phyloP scores from a whole-genome alignment of 1,139 yeast species.

The Geotrichum citri-aurantii region DNA sequence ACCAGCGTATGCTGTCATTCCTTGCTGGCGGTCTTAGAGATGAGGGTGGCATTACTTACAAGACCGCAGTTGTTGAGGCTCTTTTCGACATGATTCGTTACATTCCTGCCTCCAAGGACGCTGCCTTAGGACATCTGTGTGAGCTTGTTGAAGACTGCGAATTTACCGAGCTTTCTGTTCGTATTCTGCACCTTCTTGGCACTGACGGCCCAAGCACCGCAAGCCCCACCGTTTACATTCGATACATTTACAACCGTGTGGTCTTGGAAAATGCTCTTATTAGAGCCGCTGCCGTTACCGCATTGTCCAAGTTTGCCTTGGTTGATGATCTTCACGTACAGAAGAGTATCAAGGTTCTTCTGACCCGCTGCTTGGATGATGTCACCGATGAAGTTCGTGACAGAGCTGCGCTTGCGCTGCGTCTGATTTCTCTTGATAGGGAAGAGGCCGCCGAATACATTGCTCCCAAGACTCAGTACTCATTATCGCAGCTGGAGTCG shows the following conservation, averaged over 20 bases:
- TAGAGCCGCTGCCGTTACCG: constrained; percentile 91
- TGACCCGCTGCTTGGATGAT: constrained; percentile 81
- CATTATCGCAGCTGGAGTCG: constrained; percentile 69
- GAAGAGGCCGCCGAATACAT: constrained; percentile 49
- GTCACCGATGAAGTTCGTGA: constrained; percentile 97
- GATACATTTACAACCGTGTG: constrained; percentile 95
- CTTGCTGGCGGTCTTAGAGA: constrained; percentile 81
- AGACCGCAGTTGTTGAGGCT: constrained; percentile 85
- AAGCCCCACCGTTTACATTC: constrained; percentile 84
- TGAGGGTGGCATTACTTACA: constrained; percentile 80
- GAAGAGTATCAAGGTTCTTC: constrained; percentile 65
- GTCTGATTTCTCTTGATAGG: constrained; percentile 50
- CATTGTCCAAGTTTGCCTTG: constrained; percentile 85
- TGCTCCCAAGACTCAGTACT: constrained; percentile 63
- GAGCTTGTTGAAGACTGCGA: constrained; percentile 99
- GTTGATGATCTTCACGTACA: constrained; percentile 65
- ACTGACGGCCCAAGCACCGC: constrained; percentile 87
- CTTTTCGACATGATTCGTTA: constrained; percentile 84
- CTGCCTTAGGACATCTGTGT: constrained; percentile 82
- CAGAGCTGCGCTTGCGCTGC: constrained; percentile 83
- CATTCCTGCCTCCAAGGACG: constrained; percentile 80
- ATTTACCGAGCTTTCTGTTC: constrained; percentile 84
- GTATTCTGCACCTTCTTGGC: constrained; percentile 86
- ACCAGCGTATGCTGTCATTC: constrained; percentile 74
- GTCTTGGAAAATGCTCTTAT: constrained; percentile 92